A percentile compares a stretch with the other conserved stretches of the same genome.
These are phyloP conservation scores for Nyssa sinensis DNA, from an alignment of 148 eudicot genomes.

Conservation along the genomic window DNA sequence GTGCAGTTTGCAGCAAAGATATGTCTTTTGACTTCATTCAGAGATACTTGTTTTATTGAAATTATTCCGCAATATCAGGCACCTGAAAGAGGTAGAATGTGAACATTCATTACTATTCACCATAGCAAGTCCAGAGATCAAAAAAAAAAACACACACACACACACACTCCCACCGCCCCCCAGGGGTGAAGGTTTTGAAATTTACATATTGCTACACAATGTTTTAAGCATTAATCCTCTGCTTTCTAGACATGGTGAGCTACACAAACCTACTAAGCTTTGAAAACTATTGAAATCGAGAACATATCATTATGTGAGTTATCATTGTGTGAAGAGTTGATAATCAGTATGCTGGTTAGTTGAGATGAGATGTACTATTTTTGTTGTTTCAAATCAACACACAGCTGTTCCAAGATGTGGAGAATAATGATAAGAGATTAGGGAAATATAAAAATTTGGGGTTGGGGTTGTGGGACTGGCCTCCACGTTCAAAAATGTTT, in stretches of 20 bases:
- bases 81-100: constrained; percentile 59
- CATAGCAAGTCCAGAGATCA: neutral
- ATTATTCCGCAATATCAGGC: constrained; percentile 65
- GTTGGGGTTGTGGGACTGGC: neutral
- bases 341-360: neutral
- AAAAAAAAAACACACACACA: too few species aligned
- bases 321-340: neutral
- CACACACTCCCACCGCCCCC: too few species aligned
- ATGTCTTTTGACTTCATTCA: constrained; percentile 86
- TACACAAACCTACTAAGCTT: neutral
- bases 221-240: neutral
- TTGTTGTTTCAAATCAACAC: too few species aligned
- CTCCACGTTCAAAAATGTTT: neutral
- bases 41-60: constrained; percentile 87
- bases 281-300: neutral
- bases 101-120: neutral
- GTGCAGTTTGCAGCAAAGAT: constrained; percentile 89
- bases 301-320: too few species aligned
- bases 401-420: neutral
- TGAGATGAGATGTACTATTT: neutral
- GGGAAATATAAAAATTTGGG: neutral
- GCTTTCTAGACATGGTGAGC: neutral
- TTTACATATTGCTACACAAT: too few species aligned
- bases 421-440: neutral
- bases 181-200: too few species aligned